Base-by-base conservation (phyloP, 805 yeast genomes). In the Blastobotrys peoriensis region DNA sequence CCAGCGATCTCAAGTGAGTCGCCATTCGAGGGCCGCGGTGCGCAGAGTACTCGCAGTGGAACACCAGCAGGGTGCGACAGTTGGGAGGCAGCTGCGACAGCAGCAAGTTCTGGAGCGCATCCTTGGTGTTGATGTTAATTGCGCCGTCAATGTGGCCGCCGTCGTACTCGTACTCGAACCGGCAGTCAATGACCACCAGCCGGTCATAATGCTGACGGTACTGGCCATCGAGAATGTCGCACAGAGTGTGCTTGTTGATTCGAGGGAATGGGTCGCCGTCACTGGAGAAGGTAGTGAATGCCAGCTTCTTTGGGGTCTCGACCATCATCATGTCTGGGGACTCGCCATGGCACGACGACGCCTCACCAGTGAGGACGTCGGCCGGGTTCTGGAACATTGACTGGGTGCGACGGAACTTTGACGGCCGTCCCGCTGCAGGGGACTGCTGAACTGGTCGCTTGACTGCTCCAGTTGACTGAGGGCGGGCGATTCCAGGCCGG, bases 11-110 rank as follows among this genome's bases (percentile, higher is more conserved):
- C 45, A 93, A 71, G 61, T 87, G 88, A 43, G 79, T 70, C 1
- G 98, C 98, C 83, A 93, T 78, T 39, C 83, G 68, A 3, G 98
- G 98, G n/a, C 98, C 96, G 47, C 98, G 73, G 60, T 83, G 86
- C 4, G 94, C 78, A 33, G 94, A 83, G 62, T 87, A 91, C 65
- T 93, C 98, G 66, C 98, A 93, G 64, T 93, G 97, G 69, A 93
- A 91, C 8, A 93, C 72, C 4, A 91, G 62, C 44, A 93, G 66
- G 17, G 70, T 70, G 16, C 68, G 71, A 34, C 17, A 13, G 15
- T 23, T 17, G 33, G 19, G 40, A 22, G 50, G 47, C 57, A 67
- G 51, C 60, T 67, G 44, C 15, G 54, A 54, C 19, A 74, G 66
- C 51, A 88, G 73, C 39, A 63, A 61, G 33, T 71, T 66, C 56